phyloP scores from a whole-genome alignment of 202 grass and related monocot genomes.

The Carex sylvatica region DNA sequence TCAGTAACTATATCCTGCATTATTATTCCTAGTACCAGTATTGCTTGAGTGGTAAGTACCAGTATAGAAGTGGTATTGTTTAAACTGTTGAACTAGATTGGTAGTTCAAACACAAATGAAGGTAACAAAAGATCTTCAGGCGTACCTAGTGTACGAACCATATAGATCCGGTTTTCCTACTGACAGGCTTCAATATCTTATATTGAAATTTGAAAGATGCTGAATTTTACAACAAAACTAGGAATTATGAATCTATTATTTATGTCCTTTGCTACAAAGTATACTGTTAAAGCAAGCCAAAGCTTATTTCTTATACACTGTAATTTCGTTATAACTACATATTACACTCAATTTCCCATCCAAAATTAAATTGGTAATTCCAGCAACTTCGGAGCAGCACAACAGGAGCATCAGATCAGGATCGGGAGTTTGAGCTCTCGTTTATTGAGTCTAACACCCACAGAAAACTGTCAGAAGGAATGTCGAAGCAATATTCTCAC shows the following conservation, averaged over 20 bases:
- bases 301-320: not conserved
- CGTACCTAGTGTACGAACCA: not conserved
- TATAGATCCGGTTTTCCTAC: not conserved
- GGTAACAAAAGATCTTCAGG: not conserved
- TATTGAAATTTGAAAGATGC: not conserved
- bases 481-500: not conserved
- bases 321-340: not conserved
- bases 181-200: not conserved
- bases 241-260: not conserved
- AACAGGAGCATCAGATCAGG: not conserved
- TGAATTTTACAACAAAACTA: not conserved
- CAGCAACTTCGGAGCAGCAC: not conserved
- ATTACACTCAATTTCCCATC: not conserved
- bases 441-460: not conserved
- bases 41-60: not conserved
- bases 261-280: not conserved
- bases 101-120: not conserved
- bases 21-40: not conserved
- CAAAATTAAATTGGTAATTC: not conserved
- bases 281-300: not conserved
- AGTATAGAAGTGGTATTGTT: not conserved
- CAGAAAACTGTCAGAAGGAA: not conserved
- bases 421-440: not conserved
- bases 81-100: not conserved
- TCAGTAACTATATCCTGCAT: not conserved